Evolutionary conservation across 1,139 yeast species (phyloP).

Genomic region (Yarrowia galli): DNA sequence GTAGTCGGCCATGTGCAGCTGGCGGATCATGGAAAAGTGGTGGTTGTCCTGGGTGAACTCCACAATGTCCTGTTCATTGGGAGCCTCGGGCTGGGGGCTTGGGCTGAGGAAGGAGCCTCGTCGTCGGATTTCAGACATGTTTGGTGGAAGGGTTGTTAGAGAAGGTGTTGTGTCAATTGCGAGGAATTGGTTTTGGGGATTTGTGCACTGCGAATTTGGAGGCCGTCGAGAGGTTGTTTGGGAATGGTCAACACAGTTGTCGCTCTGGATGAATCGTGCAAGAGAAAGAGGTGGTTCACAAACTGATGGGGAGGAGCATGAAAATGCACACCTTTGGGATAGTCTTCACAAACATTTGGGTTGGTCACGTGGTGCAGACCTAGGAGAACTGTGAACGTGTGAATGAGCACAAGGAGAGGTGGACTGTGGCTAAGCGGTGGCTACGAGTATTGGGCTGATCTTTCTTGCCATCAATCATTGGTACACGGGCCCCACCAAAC

Average conservation of each 20-base stretch:
- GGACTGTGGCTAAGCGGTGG: no score
- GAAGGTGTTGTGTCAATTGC: neutral
- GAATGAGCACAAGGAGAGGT: no score
- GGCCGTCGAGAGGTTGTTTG: no score
- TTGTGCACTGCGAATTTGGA: no score
- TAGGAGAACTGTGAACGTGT: no score
- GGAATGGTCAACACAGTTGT: neutral
- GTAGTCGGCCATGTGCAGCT: constrained; percentile 91
- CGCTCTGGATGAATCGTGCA: no score
- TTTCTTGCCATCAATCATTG: no score
- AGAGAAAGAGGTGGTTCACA: neutral
- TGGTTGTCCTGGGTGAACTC: constrained; percentile 72
- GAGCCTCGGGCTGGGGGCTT: constrained; percentile 39
- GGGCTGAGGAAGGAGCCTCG: constrained; percentile 39
- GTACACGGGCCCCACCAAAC: no score
- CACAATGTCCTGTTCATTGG: constrained; percentile 39
- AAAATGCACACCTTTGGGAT: constrained; percentile 7
- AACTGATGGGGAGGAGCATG: constrained; percentile 17
- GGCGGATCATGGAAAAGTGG: constrained; percentile 56
- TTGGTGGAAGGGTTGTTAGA: neutral
- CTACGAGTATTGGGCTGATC: no score
- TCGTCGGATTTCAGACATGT: constrained; percentile 37
- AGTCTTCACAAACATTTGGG: constrained; percentile 20
- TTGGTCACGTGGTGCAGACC: constrained; percentile 25
- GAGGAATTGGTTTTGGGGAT: neutral